Evolutionary conservation across 2,329 filamentous ascomycete species (phyloP).

Genomic region (Curvularia lunata): DNA sequence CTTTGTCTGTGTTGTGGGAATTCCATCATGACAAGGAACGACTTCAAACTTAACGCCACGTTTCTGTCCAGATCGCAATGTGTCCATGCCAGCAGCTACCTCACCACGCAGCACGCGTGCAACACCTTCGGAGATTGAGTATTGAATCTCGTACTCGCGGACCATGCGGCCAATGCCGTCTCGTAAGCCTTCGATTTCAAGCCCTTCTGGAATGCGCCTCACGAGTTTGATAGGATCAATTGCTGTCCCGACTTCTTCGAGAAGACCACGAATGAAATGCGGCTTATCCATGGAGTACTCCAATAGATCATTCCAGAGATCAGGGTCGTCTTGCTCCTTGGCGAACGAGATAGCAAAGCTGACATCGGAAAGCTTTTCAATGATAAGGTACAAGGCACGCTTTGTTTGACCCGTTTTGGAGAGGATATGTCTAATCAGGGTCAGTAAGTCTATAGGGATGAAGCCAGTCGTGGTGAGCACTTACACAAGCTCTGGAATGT

Average conservation of each 20-base stretch:
- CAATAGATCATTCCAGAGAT: conserved; percentile 93
- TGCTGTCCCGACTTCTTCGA: conserved; percentile 92
- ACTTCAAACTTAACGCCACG: conserved; percentile 91
- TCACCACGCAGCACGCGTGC: conserved; percentile 86
- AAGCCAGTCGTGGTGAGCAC: conserved; percentile 14
- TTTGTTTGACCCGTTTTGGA: conserved; percentile 96
- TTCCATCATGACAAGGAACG: conserved; percentile 51
- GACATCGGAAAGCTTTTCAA: conserved; percentile 89
- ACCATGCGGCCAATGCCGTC: conserved; percentile 91
- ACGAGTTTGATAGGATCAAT: conserved; percentile 93
- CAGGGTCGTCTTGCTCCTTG: conserved; percentile 88
- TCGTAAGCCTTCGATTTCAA: conserved; percentile 88
- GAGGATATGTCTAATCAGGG: conserved; percentile 69
- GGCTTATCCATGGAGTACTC: conserved; percentile 98
- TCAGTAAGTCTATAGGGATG: conserved; percentile 20
- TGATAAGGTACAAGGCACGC: conserved; percentile 87
- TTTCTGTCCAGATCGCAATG: conserved; percentile 77
- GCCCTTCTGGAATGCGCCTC: conserved; percentile 85
- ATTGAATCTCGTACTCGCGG: conserved; percentile 93
- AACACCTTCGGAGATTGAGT: conserved; percentile 88
- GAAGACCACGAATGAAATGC: conserved; percentile 85
- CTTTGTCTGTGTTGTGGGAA: conserved; percentile 11
- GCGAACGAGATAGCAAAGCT: conserved; percentile 92
- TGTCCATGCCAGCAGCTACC: conserved; percentile 82
- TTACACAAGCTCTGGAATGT: conserved; percentile 85